Conservation (phyloP, 352 stramenopile species). For the Pythium monospermum region DNA sequence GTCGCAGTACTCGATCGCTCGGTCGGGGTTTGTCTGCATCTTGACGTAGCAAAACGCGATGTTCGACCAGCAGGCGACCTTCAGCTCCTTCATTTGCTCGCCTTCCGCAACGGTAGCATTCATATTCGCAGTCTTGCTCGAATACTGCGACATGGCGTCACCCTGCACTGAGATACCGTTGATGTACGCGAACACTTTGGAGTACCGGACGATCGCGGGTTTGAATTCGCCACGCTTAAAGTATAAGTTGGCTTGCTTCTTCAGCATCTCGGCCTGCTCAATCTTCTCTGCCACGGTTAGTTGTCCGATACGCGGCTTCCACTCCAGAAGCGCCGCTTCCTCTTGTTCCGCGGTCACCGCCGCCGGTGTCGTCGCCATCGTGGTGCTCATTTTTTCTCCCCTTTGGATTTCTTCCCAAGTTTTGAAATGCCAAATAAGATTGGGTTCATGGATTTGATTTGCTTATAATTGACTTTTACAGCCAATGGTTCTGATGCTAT, state of each 20-base stretch:
- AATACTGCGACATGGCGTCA: slow-evolving; percentile 78
- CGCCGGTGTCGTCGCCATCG: neutral
- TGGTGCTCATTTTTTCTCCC: slow-evolving; percentile 6
- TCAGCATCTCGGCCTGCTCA: slow-evolving; percentile 62
- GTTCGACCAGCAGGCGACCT: slow-evolving; percentile 73
- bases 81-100: slow-evolving; percentile 52
- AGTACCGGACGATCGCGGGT: slow-evolving; percentile 56
- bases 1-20: slow-evolving; percentile 60
- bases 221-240: slow-evolving; percentile 59
- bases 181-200: slow-evolving; percentile 79
- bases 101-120: slow-evolving; percentile 47
- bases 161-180: slow-evolving; percentile 71
- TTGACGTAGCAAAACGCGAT: slow-evolving; percentile 83
- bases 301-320: slow-evolving; percentile 59
- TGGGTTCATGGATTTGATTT: too few relatives aligned
- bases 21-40: slow-evolving; percentile 38
- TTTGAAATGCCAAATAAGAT: too few relatives aligned
- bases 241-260: slow-evolving; percentile 70
- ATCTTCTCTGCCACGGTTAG: slow-evolving; percentile 73
- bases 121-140: slow-evolving; percentile 35
- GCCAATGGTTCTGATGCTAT: too few relatives aligned
- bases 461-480: too few relatives aligned
- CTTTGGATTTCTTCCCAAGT: too few relatives aligned
- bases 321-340: slow-evolving; percentile 50
- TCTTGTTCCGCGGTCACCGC: neutral